Percentiles rank a stretch among this genome's conserved stretches.
phyloP scores from a whole-genome alignment of 805 yeast species.

The Ogataea methylovora region DNA sequence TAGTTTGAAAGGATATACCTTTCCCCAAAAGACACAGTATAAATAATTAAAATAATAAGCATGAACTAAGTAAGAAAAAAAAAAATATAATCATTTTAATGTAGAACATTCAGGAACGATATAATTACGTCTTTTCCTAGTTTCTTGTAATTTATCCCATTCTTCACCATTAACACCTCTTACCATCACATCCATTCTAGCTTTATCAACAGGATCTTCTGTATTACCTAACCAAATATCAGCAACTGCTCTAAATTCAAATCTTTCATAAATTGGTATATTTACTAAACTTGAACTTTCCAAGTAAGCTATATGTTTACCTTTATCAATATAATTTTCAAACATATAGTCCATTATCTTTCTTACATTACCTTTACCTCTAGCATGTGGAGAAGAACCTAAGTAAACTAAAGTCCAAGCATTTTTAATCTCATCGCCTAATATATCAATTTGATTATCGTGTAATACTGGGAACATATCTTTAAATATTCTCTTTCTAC shows the following conservation, averaged over 20 bases:
- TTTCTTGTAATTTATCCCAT: constrained; percentile 21
- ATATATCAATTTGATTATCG: constrained; percentile 36
- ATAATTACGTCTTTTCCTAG: constrained; percentile 18
- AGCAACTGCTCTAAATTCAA: constrained; percentile 41
- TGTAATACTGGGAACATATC: constrained; percentile 46
- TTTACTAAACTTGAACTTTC: constrained; percentile 40
- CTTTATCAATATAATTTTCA: constrained; percentile 34
- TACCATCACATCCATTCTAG: constrained; percentile 31
- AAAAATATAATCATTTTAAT: constrained; percentile 2
- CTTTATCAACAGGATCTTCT: constrained; percentile 20
- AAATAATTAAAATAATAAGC: no score
- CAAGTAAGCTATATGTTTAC: constrained; percentile 34
- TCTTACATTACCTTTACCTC: constrained; percentile 52
- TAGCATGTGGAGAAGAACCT: constrained; percentile 32
- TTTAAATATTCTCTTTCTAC: constrained; percentile 41
- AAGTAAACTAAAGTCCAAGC: constrained; percentile 26
- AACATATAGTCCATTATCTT: constrained; percentile 43
- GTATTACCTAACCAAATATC: constrained; percentile 37
- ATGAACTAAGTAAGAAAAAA: no score
- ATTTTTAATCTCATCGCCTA: constrained; percentile 30
- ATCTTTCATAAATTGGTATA: constrained; percentile 45
- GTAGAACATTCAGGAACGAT: constrained; percentile 15
- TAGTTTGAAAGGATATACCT: no score
- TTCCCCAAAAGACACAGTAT: no score
- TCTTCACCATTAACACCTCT: constrained; percentile 25